phyloP scores from a whole-genome alignment of 768 basidiomycete genomes.

The Ramaria sp. region DNA sequence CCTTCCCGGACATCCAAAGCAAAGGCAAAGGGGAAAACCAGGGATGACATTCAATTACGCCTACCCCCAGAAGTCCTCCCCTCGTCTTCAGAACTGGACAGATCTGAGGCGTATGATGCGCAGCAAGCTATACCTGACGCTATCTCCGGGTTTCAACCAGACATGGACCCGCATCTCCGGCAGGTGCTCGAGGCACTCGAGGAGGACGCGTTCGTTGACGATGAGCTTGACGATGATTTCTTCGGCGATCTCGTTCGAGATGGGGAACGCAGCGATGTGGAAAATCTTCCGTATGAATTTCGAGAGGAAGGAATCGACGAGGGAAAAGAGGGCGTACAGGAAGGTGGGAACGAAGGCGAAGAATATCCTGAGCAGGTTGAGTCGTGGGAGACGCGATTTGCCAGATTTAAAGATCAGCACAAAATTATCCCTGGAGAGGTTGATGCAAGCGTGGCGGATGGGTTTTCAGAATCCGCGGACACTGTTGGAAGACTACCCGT shows the following conservation, averaged over 20 bases:
- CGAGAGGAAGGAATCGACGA: slow-evolving; percentile 37
- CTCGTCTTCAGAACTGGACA: slow-evolving; percentile 61
- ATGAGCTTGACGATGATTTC: slow-evolving; percentile 62
- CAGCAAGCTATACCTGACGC: slow-evolving; percentile 73
- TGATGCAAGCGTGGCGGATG: slow-evolving; percentile 36
- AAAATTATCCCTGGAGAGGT: slow-evolving; percentile 15
- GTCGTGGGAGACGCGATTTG: slow-evolving; percentile 74
- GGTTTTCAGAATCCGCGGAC: slow-evolving; percentile 68
- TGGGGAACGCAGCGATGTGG: slow-evolving; percentile 56
- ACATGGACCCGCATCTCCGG: slow-evolving; percentile 92
- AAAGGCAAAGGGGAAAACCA: slow-evolving; percentile 31
- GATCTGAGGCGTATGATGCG: slow-evolving; percentile 52
- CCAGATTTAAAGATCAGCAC: slow-evolving; percentile 59
- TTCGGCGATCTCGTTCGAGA: slow-evolving; percentile 61
- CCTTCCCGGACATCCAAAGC: slow-evolving; percentile 30
- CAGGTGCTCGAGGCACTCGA: slow-evolving; percentile 92
- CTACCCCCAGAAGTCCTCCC: slow-evolving; percentile 65
- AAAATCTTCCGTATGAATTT: slow-evolving; percentile 59
- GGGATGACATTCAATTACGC: slow-evolving; percentile 31
- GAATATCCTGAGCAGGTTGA: slow-evolving; percentile 25
- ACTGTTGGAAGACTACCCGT: slow-evolving; percentile 77
- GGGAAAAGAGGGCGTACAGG: slow-evolving; percentile 20
- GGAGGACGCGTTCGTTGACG: slow-evolving; percentile 89
- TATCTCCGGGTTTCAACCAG: slow-evolving; percentile 83
- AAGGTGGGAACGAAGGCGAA: slow-evolving; percentile 17